Conservation (phyloP, 345 rosid genomes). For the Microcos paniculata region DNA sequence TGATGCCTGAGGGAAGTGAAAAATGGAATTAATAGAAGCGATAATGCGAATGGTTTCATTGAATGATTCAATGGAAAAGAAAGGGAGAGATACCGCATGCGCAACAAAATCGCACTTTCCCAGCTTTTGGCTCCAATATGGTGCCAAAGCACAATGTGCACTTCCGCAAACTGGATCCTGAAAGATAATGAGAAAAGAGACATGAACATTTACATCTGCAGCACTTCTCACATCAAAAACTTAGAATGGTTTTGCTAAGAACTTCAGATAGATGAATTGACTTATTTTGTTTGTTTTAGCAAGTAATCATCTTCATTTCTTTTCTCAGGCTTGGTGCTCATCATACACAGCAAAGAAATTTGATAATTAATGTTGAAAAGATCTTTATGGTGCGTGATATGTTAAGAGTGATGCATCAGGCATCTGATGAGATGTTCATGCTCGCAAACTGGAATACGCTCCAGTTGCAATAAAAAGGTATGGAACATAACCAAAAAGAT, state of each 20-base stretch:
- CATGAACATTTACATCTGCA: background rate
- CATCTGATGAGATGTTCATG: background rate
- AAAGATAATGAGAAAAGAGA: constrained; percentile 9
- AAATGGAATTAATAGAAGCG: background rate
- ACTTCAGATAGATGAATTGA: background rate
- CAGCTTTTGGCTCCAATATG: constrained; percentile 68
- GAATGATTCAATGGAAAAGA: background rate
- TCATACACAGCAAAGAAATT: background rate
- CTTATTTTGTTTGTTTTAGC: background rate
- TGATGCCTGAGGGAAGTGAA: constrained; percentile 46
- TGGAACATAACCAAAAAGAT: background rate
- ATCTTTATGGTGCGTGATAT: background rate
- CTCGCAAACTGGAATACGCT: background rate
- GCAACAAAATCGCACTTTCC: constrained; percentile 63
- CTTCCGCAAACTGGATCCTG: constrained; percentile 89
- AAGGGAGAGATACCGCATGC: constrained; percentile 39
- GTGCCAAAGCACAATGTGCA: constrained; percentile 74
- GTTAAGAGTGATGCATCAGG: background rate
- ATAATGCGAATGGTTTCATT: too few relatives aligned
- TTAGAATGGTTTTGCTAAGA: background rate
- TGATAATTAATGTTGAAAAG: background rate
- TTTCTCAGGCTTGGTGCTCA: background rate
- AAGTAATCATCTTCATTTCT: background rate
- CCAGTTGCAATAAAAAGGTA: background rate
- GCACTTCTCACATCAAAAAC: background rate